Conservation (phyloP, 306 rosid genomes). For the Trifolium fragiferum region DNA sequence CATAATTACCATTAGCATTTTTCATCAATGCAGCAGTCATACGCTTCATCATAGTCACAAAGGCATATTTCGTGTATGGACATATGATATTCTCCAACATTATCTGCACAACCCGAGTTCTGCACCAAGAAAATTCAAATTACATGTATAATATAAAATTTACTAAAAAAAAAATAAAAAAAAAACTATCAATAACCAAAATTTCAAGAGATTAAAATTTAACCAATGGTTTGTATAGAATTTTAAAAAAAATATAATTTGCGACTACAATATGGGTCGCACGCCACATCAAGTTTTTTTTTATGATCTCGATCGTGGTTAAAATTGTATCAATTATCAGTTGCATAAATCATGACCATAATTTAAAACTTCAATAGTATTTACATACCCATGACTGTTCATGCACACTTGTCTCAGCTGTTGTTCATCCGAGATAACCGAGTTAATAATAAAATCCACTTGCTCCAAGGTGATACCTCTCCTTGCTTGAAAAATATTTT, state of each 20-base stretch:
- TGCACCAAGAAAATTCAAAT: slow-evolving; percentile 23
- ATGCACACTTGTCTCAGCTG: slow-evolving; percentile 38
- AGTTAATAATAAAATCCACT: neutral
- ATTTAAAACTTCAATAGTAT: neutral
- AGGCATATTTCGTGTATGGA: neutral
- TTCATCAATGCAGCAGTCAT: slow-evolving; percentile 39
- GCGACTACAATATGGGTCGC: too few relatives aligned
- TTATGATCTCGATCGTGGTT: too few relatives aligned
- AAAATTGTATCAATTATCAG: too few relatives aligned
- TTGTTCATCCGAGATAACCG: neutral
- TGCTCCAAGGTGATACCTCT: neutral
- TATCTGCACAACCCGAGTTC: slow-evolving; percentile 47
- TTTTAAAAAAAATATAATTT: too few relatives aligned
- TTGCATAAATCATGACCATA: neutral
- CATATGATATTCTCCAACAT: slow-evolving; percentile 7
- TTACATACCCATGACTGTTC: slow-evolving; percentile 39
- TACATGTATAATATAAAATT: too few relatives aligned
- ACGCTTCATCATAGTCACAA: neutral
- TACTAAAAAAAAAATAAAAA: too few relatives aligned
- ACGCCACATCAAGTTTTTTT: too few relatives aligned
- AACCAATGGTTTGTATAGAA: slow-evolving; percentile 32
- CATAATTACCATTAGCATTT: slow-evolving; percentile 39
- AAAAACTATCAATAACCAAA: neutral
- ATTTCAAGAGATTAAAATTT: neutral
- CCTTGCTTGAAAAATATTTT: slow-evolving; percentile 34